Conservation (phyloP, 495 filamentous ascomycete species). For the Annulohypoxylon bovei region DNA sequence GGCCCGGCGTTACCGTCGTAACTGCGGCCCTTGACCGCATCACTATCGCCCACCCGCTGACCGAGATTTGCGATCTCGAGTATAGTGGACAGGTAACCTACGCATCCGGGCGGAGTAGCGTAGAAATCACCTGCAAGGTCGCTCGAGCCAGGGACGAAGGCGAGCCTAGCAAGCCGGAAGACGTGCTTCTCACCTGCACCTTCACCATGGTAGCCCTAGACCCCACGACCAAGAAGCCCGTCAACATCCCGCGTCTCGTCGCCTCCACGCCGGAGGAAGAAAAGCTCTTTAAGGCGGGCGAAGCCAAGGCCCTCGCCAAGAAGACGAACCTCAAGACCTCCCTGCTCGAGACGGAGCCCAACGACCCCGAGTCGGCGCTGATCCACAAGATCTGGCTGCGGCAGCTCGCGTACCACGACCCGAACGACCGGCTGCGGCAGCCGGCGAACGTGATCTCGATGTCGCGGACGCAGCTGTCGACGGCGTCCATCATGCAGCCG, state of each 20-base stretch:
- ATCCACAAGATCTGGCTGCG: constrained; percentile 84
- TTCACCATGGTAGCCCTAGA: constrained; percentile 87
- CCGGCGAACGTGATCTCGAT: constrained; percentile 74
- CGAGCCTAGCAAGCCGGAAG: constrained; percentile 67
- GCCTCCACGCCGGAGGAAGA: constrained; percentile 78
- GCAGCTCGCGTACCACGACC: constrained; percentile 75
- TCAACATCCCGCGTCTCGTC: constrained; percentile 62
- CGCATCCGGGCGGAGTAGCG: constrained; percentile 80
- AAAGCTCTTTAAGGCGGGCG: constrained; percentile 71
- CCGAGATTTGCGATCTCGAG: constrained; percentile 83
- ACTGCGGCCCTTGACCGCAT: constrained; percentile 86
- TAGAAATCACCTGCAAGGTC: constrained; percentile 83
- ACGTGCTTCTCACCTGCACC: constrained; percentile 79
- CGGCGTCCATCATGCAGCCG: constrained; percentile 86
- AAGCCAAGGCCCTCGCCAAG: constrained; percentile 78
- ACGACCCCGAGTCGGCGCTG: constrained; percentile 78
- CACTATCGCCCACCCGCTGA: constrained; percentile 75
- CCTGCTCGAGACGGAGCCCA: constrained; percentile 75
- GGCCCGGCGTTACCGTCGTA: constrained; percentile 78
- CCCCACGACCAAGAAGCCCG: constrained; percentile 74
- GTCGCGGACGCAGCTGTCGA: constrained; percentile 71
- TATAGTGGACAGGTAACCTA: constrained; percentile 83
- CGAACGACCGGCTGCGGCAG: constrained; percentile 64
- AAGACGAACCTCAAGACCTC: constrained; percentile 71
- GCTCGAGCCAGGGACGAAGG: constrained; percentile 69